Base-by-base conservation (phyloP, 2,329 filamentous ascomycete species). In the Biscogniauxia mediterranea region DNA sequence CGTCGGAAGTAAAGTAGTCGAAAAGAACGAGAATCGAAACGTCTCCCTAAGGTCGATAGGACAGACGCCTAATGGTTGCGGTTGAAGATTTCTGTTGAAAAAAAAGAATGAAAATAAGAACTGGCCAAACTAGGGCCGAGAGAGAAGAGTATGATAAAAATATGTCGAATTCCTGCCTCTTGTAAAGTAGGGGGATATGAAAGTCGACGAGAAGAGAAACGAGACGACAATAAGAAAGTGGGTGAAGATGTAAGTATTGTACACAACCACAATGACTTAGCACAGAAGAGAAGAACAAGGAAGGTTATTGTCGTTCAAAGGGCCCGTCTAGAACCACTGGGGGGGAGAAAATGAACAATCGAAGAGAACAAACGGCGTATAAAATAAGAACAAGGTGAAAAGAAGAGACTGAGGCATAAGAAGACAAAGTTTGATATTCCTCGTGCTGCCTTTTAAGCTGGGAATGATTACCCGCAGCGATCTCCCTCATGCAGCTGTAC, bases 321-420 rank as follows among this genome's bases (percentile, higher is more conserved):
- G 38, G 38, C 38, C 38, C 38, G 38, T 46, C 38, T 46, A 46
- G 38, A 46, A 46, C 38, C 38, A 46, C 38, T 32, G 28, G 28
- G 6, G 38, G 55, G 62, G 58, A 56, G 58, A 26, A 58, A 63
- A 63, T 56, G 60, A 59, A 59, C 56, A 63, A 65, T 63, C 55
- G 32, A 54, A n/a, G 21, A 55, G 56, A 54, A 11, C 42, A 59
- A 49, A 54, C 28, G 6, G 9, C 49, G 28, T 19, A 56, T 56
- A 32, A 42, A 53, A 28, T 32, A 55, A 60, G 38, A 54, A 56
- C 49, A 55, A 61, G 57, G 60, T 57, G 62, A 57, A 53, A 53
- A 64, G 52, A 61, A 55, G 56, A 46, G 38, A 46, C 38, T 46
- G 38, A 46, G 38, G 38, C 38, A 46, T 46, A 46, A 46, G 38